Evolutionary conservation across 1,284 basidiomycete genomes (phyloP).

Genomic region (Puccinia polysora): DNA sequence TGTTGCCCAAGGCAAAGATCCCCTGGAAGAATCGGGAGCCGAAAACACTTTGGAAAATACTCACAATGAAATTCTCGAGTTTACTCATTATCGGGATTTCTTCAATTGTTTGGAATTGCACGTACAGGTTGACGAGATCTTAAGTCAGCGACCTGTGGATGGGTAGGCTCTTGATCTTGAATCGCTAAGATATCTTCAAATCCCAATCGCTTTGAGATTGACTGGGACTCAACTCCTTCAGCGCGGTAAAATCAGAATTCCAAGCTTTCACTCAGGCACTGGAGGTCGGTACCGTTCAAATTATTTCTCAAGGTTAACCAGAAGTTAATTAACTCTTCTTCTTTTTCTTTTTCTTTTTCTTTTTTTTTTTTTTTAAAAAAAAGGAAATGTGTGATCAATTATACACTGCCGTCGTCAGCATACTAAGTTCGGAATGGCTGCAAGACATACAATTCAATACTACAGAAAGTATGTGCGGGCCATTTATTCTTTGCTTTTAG

Average conservation of each 20-base stretch:
- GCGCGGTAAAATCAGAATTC: conserved; percentile 6
- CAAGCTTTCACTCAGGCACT: conserved; percentile 31
- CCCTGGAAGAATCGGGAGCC: background rate
- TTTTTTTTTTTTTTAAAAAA: background rate
- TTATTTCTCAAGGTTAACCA: too few species aligned
- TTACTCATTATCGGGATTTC: conserved; percentile 41
- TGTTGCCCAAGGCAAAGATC: conserved; percentile 28
- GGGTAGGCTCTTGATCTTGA: background rate
- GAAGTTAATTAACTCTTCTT: too few species aligned
- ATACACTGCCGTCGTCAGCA: conserved; percentile 25
- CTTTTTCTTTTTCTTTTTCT: background rate
- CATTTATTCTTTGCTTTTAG: background rate
- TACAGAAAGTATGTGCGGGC: conserved; percentile 13
- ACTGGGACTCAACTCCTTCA: background rate
- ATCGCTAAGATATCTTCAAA: background rate
- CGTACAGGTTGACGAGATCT: conserved; percentile 39
- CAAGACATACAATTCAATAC: conserved; percentile 30
- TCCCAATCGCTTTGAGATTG: background rate
- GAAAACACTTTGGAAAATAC: conserved; percentile 7
- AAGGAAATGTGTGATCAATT: conserved; percentile 36
- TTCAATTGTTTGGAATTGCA: conserved; percentile 42
- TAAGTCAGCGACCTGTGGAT: conserved; percentile 31
- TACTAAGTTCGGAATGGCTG: conserved; percentile 38
- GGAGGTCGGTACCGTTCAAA: conserved; percentile 3
- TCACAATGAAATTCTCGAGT: conserved; percentile 38